Evolutionary conservation across 129 eudicot species (phyloP).

Genomic region (Flaveria sonorensis): DNA sequence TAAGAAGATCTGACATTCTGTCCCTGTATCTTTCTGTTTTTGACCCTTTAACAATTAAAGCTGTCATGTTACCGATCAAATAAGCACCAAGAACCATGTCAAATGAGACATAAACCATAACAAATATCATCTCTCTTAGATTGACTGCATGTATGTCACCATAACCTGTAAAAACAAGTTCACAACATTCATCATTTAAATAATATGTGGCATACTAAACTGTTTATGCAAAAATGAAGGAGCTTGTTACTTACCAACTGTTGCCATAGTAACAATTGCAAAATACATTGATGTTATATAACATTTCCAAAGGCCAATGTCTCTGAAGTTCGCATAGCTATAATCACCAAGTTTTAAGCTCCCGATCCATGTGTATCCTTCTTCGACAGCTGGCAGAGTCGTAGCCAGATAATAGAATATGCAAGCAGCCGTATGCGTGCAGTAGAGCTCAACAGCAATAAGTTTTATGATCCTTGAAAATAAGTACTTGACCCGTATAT

Average conservation of each 20-base stretch:
- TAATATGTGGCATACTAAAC: background rate
- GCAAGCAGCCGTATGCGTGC: slow-evolving; percentile 98
- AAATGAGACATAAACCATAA: slow-evolving; percentile 86
- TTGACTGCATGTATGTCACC: slow-evolving; percentile 98
- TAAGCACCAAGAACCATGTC: slow-evolving; percentile 96
- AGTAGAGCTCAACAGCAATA: slow-evolving; percentile 75
- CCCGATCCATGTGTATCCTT: slow-evolving; percentile 95
- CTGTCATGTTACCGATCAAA: slow-evolving; percentile 98
- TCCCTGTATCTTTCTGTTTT: slow-evolving; percentile 93
- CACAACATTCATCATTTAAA: slow-evolving; percentile 13
- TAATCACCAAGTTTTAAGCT: slow-evolving; percentile 84
- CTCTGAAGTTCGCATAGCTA: slow-evolving; percentile 76
- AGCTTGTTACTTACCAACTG: slow-evolving; percentile 65
- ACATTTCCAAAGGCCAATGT: slow-evolving; percentile 76
- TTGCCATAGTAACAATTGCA: slow-evolving; percentile 90
- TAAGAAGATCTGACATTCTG: slow-evolving; percentile 73
- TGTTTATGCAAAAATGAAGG: slow-evolving; percentile 6
- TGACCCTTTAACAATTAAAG: slow-evolving; percentile 90
- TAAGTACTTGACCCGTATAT: slow-evolving; percentile 77
- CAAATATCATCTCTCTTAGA: slow-evolving; percentile 88
- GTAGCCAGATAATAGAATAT: slow-evolving; percentile 93
- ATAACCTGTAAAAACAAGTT: slow-evolving; percentile 59
- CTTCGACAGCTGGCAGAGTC: slow-evolving; percentile 63
- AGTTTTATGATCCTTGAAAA: slow-evolving; percentile 84
- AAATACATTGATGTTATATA: slow-evolving; percentile 80